Evolutionary conservation across 2,329 filamentous ascomycete genomes (phyloP).

Genomic region (Fusarium robinianum): DNA sequence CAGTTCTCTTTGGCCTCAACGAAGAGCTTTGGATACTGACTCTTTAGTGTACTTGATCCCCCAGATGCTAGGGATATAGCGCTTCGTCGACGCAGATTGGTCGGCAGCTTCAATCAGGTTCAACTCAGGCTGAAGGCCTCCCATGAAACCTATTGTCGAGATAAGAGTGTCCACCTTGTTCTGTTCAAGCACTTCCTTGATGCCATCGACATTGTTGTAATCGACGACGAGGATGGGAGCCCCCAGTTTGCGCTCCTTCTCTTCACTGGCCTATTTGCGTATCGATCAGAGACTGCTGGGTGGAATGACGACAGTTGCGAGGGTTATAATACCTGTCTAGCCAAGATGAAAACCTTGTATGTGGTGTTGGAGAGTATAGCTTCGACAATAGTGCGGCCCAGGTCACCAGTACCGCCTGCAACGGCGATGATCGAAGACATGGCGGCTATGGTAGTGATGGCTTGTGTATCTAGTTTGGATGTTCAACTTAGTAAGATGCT

Average conservation of each 20-base stretch:
- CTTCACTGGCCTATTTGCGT: slow-evolving; percentile 16
- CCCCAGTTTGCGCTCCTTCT: slow-evolving; percentile 29
- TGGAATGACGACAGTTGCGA: too few species aligned
- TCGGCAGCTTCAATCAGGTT: slow-evolving; percentile 25
- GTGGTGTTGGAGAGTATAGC: slow-evolving; percentile 42
- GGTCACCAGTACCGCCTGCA: slow-evolving; percentile 50
- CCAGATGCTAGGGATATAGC: slow-evolving; percentile 6
- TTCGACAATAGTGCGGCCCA: slow-evolving; percentile 53
- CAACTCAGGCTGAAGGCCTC: too few species aligned
- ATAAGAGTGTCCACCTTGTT: slow-evolving; percentile 6
- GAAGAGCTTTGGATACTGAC: slow-evolving; percentile 46
- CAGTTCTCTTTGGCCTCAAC: background rate
- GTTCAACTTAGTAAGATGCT: too few species aligned
- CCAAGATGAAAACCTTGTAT: slow-evolving; percentile 47
- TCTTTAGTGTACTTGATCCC: slow-evolving; percentile 7
- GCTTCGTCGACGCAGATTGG: slow-evolving; percentile 1
- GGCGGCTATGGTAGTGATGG: too few species aligned
- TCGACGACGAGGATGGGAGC: slow-evolving; percentile 33
- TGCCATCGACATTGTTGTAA: slow-evolving; percentile 33
- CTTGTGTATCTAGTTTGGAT: too few species aligned
- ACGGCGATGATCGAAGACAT: too few species aligned
- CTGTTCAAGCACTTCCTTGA: slow-evolving; percentile 36
- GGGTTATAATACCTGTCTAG: slow-evolving; percentile 49
- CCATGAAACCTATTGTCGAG: background rate
- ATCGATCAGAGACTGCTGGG: too few species aligned